Evolutionary conservation across 2,329 filamentous ascomycete genomes (phyloP), one percentile per base, ranked within the genome.

Genomic region (Xylariales sp.): DNA sequence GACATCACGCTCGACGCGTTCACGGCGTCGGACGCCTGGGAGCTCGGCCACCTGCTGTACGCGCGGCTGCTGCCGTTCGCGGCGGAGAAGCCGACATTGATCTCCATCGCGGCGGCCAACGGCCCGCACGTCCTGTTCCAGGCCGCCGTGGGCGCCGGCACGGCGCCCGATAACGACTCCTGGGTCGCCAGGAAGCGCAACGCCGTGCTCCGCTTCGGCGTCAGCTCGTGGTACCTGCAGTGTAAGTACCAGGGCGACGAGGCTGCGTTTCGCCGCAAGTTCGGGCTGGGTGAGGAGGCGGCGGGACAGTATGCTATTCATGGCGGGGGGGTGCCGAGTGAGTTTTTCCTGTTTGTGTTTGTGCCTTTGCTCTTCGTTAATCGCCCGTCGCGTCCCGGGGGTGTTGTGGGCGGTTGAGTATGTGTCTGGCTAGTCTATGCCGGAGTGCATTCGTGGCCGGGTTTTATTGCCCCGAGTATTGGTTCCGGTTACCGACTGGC

Each of bases 151-250:
- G 87, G 91, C 48, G 81, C 87, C 0, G 92, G 92, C 6, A 87
- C 89, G 4, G 83, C 86, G 68, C 90, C 91, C 0, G 93, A 95
- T 78, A 91, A 92, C 75, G 90, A 92, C 77, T 80, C 80, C 34
- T 93, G 90, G 91, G 89, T 93, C 28, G 80, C 84, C 45, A 84
- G 92, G 41, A 95, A 96, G 83, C 83, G 89, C 14, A 88, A 88
- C 66, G 91, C 90, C 0, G 92, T 93, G 6, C 80, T 93, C 60
- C 82, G 92, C 9, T 95, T 88, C 81, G 91, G 91, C 0, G 80
- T 83, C 68, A 90, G 86, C 70, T 91, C 89, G 3, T 94, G 91
- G 90, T 86, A 88, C 66, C 87, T 93, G 87, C 84, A 87, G 69
- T 87, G 88, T 78, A 92, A 92, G 81, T 89, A 89, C 71, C 77